phyloP scores from a whole-genome alignment of 345 rosid species.

The Microthlaspi erraticum region DNA sequence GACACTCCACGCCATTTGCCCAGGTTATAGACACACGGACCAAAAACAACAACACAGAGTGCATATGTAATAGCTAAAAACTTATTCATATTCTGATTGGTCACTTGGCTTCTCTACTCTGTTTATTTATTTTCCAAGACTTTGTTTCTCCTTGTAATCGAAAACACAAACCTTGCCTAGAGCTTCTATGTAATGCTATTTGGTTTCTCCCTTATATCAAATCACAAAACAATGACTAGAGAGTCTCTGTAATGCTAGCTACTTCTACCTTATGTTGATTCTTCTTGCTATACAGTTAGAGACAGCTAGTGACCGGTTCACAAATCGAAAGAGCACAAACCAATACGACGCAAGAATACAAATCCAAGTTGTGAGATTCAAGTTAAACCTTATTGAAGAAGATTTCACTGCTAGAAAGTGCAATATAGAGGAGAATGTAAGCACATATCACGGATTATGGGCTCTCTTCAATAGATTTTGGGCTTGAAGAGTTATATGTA shows the following conservation, averaged over 20 bases:
- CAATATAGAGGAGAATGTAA: constrained; percentile 78
- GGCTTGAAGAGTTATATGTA: constrained; percentile 22
- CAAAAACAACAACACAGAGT: background rate
- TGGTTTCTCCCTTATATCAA: constrained; percentile 13
- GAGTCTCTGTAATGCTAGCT: constrained; percentile 39
- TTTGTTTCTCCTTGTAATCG: constrained; percentile 2
- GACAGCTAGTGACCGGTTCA: constrained; percentile 9
- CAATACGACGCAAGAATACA: background rate
- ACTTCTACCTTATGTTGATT: constrained; percentile 44
- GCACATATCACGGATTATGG: constrained; percentile 42
- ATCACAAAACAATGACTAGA: constrained; percentile 1
- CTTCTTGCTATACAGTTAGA: background rate
- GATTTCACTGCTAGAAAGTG: constrained; percentile 84
- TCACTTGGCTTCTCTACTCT: constrained; percentile 7
- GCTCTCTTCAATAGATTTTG: background rate
- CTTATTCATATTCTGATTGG: constrained; percentile 26
- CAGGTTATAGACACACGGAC: constrained; percentile 44
- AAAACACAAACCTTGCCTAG: constrained; percentile 1
- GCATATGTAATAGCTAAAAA: constrained; percentile 20
- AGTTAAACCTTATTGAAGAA: constrained; percentile 88
- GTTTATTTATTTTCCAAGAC: constrained; percentile 4
- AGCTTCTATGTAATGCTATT: constrained; percentile 30
- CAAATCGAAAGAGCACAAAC: background rate
- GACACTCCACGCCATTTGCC: constrained; percentile 55
- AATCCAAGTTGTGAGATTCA: constrained; percentile 20